Percentiles rank a stretch among this genome's conserved stretches.
Evolutionary conservation across 345 rosid genomes (phyloP).

Genomic region (Sisymbrium altissimum): DNA sequence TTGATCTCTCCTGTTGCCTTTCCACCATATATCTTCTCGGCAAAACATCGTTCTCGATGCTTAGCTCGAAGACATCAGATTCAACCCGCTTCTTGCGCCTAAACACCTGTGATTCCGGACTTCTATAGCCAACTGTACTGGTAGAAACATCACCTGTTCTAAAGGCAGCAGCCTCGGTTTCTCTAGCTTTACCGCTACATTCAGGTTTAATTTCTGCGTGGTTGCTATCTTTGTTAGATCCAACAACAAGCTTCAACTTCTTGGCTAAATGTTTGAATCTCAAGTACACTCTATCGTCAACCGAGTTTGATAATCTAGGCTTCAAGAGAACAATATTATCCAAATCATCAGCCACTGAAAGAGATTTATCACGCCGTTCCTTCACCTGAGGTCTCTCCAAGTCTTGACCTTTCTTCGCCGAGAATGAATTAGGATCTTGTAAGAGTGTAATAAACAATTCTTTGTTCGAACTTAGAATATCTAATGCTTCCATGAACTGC

Average conservation of each 20-base stretch:
- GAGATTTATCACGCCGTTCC: slow-evolving; percentile 10
- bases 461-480: slow-evolving; percentile 65
- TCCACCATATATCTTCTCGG: slow-evolving; percentile 32
- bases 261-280: slow-evolving; percentile 53
- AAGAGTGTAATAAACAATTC: slow-evolving; percentile 60
- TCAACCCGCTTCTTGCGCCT: slow-evolving; percentile 38
- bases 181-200: slow-evolving; percentile 30
- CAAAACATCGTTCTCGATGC: slow-evolving; percentile 32
- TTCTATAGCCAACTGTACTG: slow-evolving; percentile 30
- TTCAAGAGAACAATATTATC: slow-evolving; percentile 49
- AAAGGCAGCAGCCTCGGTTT: slow-evolving; percentile 14
- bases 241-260: slow-evolving; percentile 55
- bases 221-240: slow-evolving; percentile 38
- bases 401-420: slow-evolving; percentile 55
- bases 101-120: slow-evolving; percentile 28
- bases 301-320: slow-evolving; percentile 39
- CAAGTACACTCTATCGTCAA: slow-evolving; percentile 38
- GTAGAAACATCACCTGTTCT: slow-evolving; percentile 26
- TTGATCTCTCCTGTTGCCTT: slow-evolving; percentile 35
- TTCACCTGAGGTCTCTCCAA: slow-evolving; percentile 41
- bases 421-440: slow-evolving; percentile 70
- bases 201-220: slow-evolving; percentile 8
- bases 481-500: slow-evolving; percentile 68
- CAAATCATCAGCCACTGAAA: slow-evolving; percentile 19
- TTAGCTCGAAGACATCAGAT: slow-evolving; percentile 31